Evolutionary conservation across 202 grass and related monocot species (phyloP), one percentile per base, ranked within the genome.

Genomic region (Setaria italica): DNA sequence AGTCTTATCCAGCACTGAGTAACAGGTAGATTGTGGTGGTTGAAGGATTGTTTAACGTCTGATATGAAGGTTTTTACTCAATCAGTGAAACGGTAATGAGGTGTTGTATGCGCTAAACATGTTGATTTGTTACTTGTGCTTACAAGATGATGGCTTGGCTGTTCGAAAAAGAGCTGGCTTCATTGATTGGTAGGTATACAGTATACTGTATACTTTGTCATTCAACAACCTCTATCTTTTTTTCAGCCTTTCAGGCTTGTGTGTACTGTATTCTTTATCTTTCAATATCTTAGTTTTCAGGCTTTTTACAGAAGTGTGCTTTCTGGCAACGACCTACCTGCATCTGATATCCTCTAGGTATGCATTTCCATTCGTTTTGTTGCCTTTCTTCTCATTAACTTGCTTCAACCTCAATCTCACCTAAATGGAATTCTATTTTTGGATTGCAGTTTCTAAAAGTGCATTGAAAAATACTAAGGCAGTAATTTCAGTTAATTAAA

Each of bases 341-440:
- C 41, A 82, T 74, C 21, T 69, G 62, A n/a, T 17, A 20, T 81
- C 45, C 35, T 70, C 19, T 54, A 80, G 20, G 11, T 62, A 4
- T 71, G 39, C 5, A 11, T 49, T 49, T 80, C 16, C 7, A 48
- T 74, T 63, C 2, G 17, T 14, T 1, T 16, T 60, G 4, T 76
- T 55, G 45, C 35, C 32, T n/a, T 64, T 54, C 9, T 80, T 64
- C 43, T n/a, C 46, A 11, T 50, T 50, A 50, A 50, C 48, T 54
- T 73, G 15, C 20, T 63, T 12, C 56, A 17, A 14, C 2, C 42
- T 35, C 34, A 35, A 35, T 35, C 34, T 35, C 34, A 35, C 34
- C 34, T 35, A 3, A 35, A 35, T 35, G 34, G 34, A 35, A 3
- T 35, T 35, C 34, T 35, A 35, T 35, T 35, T 35, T 35, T 35